phyloP scores from a whole-genome alignment of 352 stramenopile genomes.

The Phytophthora melonis region DNA sequence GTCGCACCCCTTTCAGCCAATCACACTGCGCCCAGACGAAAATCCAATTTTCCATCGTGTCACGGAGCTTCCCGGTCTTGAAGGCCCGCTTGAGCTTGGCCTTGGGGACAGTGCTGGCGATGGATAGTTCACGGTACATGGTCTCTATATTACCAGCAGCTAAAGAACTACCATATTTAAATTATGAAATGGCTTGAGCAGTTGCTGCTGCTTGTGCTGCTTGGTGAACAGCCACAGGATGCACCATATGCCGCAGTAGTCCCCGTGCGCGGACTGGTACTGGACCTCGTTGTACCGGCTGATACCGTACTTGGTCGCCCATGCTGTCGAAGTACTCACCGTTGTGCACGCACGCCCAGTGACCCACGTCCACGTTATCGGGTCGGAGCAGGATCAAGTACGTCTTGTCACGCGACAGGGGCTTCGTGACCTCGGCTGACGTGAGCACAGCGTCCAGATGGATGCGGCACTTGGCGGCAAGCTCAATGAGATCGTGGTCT shows the following conservation, averaged over 20 bases:
- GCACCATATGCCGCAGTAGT: not conserved
- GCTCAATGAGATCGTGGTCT: not conserved
- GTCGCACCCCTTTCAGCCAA: too few relatives aligned
- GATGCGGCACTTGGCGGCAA: not conserved
- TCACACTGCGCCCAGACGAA: too few relatives aligned
- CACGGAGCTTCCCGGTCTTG: not conserved
- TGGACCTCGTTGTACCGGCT: not conserved
- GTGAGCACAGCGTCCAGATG: not conserved
- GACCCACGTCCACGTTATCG: slow-evolving; percentile 1
- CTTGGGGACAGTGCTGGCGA: not conserved
- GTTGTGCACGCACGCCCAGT: slow-evolving; percentile 3
- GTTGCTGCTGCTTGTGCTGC: not conserved
- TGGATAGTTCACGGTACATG: not conserved
- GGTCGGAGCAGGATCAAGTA: slow-evolving; percentile 9
- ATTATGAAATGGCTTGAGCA: slow-evolving; percentile 1
- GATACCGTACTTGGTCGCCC: slow-evolving; percentile 1
- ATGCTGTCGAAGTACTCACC: not conserved
- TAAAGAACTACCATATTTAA: slow-evolving; percentile 6
- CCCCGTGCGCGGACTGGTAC: not conserved
- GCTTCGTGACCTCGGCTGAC: not conserved
- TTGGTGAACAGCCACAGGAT: not conserved
- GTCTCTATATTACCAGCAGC: not conserved
- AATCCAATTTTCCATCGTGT: too few relatives aligned
- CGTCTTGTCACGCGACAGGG: not conserved
- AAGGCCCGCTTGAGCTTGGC: not conserved